These are phyloP conservation scores for Cystobasidium slooffiae DNA, from an alignment of 1,284 basidiomycete genomes.

Conservation along the genomic window DNA sequence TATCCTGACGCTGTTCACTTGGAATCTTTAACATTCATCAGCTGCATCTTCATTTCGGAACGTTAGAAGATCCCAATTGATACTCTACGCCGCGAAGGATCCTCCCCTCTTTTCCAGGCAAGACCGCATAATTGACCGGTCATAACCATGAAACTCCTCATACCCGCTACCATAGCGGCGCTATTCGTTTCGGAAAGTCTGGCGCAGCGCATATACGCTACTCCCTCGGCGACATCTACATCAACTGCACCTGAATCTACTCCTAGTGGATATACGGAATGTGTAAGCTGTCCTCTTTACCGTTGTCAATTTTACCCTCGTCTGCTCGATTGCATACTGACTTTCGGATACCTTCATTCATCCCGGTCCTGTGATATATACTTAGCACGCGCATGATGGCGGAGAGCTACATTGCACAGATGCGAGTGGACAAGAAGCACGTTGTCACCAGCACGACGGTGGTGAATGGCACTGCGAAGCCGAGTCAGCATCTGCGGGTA, in stretches of 20 bases:
- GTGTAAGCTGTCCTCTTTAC: neutral
- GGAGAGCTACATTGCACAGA: slow-evolving; percentile 21
- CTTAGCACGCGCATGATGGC: slow-evolving; percentile 20
- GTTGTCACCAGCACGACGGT: slow-evolving; percentile 9
- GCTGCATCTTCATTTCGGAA: no score
- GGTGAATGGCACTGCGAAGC: slow-evolving; percentile 27
- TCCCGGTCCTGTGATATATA: neutral
- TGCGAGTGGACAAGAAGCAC: slow-evolving; percentile 8
- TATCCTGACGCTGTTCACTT: no score
- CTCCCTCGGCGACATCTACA: slow-evolving; percentile 11
- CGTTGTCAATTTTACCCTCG: neutral
- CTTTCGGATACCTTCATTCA: neutral
- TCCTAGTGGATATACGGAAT: slow-evolving; percentile 23
- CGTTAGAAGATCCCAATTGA: no score
- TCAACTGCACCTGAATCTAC: slow-evolving; percentile 11
- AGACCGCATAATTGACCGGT: neutral
- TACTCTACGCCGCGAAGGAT: no score
- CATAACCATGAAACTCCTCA: slow-evolving; percentile 1
- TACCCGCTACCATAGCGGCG: slow-evolving; percentile 9
- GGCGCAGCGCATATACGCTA: slow-evolving; percentile 22
- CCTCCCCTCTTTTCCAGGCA: no score
- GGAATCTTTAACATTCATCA: no score
- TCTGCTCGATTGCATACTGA: neutral
- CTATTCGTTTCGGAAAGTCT: slow-evolving; percentile 6
- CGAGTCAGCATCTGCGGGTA: slow-evolving; percentile 12